phyloP scores from a whole-genome alignment of 176 grass and related monocot genomes.

The Juncus effusus region DNA sequence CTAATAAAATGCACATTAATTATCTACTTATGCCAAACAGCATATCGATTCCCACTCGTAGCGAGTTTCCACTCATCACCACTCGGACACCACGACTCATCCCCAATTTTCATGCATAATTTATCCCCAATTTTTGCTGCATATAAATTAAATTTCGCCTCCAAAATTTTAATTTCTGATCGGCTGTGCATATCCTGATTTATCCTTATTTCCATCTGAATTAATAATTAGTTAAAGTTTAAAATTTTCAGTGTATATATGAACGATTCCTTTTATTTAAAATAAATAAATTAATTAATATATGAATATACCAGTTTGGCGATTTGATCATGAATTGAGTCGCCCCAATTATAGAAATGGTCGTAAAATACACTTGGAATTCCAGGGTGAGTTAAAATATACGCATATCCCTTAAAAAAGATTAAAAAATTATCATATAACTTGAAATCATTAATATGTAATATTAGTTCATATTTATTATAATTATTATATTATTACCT shows the following conservation, averaged over 20 bases:
- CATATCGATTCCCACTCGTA: slow-evolving; percentile 63
- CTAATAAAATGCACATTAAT: not conserved
- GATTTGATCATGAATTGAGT: slow-evolving; percentile 52
- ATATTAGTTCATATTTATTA: not conserved
- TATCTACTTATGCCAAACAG: slow-evolving; percentile 79
- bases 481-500: slow-evolving; percentile 42
- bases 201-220: slow-evolving; percentile 74
- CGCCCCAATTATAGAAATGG: slow-evolving; percentile 71
- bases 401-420: slow-evolving; percentile 71
- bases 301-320: slow-evolving; percentile 63
- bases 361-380: slow-evolving; percentile 92
- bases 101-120: slow-evolving; percentile 86
- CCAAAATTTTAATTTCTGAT: slow-evolving; percentile 69
- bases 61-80: slow-evolving; percentile 59
- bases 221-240: not conserved
- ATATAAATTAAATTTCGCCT: slow-evolving; percentile 64
- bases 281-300: not conserved
- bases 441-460: not conserved
- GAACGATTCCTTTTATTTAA: too few species aligned
- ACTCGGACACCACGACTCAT: slow-evolving; percentile 65
- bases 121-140: slow-evolving; percentile 63
- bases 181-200: slow-evolving; percentile 83
- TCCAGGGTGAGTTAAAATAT: slow-evolving; percentile 92
- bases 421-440: not conserved
- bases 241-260: too few species aligned